Percentiles rank a stretch among this genome's conserved stretches.
Conservation (phyloP, 495 filamentous ascomycete species). For the Penicillium goetzii region DNA sequence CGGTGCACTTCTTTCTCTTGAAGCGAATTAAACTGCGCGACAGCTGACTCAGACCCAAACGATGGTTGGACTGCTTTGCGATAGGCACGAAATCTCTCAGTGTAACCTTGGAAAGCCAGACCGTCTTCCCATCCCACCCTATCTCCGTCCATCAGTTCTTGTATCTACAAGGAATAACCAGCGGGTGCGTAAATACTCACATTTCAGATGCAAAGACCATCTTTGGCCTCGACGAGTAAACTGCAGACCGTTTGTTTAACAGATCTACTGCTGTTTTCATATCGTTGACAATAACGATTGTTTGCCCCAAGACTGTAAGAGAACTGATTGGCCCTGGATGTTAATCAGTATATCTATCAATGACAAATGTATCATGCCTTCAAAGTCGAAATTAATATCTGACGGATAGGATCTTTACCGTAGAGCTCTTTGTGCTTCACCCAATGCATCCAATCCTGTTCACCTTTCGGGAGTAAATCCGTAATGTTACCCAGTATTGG, state of each 20-base stretch:
- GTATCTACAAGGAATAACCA: not conserved
- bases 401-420: constrained; percentile 5
- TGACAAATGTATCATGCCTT: not conserved
- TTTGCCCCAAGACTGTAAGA: constrained; percentile 50
- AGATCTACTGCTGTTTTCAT: constrained; percentile 43
- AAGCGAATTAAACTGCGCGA: constrained; percentile 38
- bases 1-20: constrained; percentile 47
- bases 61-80: constrained; percentile 43
- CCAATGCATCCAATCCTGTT: constrained; percentile 26
- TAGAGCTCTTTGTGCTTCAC: constrained; percentile 23
- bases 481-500: constrained; percentile 22
- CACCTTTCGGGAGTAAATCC: constrained; percentile 16
- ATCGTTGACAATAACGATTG: constrained; percentile 53
- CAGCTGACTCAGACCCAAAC: constrained; percentile 30
- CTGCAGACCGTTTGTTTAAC: constrained; percentile 44
- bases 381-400: not conserved
- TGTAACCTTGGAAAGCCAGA: constrained; percentile 41
- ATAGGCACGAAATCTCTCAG: constrained; percentile 42
- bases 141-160: not conserved
- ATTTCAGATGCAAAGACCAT: constrained; percentile 44
- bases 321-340: constrained; percentile 50
- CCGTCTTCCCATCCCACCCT: constrained; percentile 44
- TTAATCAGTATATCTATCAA: not conserved
- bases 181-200: constrained; percentile 20
- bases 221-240: constrained; percentile 46